phyloP scores from a whole-genome alignment of 2,329 filamentous ascomycete species.

The Colletotrichum lupini region DNA sequence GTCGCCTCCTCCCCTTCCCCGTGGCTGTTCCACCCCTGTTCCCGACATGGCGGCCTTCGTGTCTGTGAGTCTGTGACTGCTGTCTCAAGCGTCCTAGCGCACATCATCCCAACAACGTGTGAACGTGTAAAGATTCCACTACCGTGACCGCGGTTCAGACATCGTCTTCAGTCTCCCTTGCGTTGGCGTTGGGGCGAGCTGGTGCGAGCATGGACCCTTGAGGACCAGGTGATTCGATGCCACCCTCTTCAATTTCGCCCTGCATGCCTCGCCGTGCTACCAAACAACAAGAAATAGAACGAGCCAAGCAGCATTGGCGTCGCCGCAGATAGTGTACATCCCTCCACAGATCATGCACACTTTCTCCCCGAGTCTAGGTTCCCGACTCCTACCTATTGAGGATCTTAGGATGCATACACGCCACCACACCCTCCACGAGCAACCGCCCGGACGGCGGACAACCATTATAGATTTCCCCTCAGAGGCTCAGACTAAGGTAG shows the following conservation, averaged over 20 bases:
- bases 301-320: neutral
- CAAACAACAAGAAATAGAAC: neutral
- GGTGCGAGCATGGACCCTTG: neutral
- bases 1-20: neutral
- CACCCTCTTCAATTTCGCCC: neutral
- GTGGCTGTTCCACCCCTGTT: neutral
- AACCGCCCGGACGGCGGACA: neutral
- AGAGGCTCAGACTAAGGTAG: neutral
- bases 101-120: neutral
- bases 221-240: neutral
- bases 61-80: neutral
- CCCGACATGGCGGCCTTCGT: conserved; percentile 2
- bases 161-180: conserved; percentile 23
- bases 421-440: conserved; percentile 12
- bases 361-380: neutral
- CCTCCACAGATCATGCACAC: neutral
- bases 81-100: conserved; percentile 16
- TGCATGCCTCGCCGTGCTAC: conserved; percentile 3
- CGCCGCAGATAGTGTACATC: neutral
- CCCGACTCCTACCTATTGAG: neutral
- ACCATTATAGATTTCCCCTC: neutral
- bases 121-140: neutral
- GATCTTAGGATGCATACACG: neutral
- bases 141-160: conserved; percentile 17
- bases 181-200: neutral